phyloP scores from a whole-genome alignment of 495 filamentous ascomycete genomes.

The Lichina pygmaea region DNA sequence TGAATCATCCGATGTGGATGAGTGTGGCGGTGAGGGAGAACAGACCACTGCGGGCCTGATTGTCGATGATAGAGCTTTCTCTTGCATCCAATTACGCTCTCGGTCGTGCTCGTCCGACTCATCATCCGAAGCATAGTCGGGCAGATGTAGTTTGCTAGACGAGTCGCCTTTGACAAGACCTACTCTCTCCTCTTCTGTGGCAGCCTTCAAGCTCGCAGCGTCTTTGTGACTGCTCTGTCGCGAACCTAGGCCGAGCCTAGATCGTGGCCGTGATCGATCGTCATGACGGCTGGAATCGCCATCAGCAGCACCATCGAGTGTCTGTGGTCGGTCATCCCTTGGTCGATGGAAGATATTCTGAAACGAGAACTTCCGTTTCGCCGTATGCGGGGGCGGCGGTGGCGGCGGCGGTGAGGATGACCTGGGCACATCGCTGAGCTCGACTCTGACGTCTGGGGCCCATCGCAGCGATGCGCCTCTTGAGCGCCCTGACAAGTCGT shows the following conservation, averaged over 20 bases:
- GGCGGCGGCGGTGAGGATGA: slow-evolving; percentile 19
- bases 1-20: too few species aligned
- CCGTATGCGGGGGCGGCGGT: slow-evolving; percentile 17
- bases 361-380: slow-evolving; percentile 67
- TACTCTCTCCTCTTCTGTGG: slow-evolving; percentile 70
- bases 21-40: too few species aligned
- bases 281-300: slow-evolving; percentile 9
- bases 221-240: slow-evolving; percentile 16
- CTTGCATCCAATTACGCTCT: too few species aligned
- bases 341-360: slow-evolving; percentile 40
- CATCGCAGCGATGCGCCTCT: slow-evolving; percentile 7
- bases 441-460: slow-evolving; percentile 10
- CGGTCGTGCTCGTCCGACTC: background rate
- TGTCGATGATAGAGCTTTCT: too few species aligned
- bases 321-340: slow-evolving; percentile 4
- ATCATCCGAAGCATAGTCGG: background rate
- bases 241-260: slow-evolving; percentile 15
- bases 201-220: slow-evolving; percentile 5
- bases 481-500: background rate
- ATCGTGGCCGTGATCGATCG: slow-evolving; percentile 6
- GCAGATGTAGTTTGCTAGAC: background rate
- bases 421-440: background rate
- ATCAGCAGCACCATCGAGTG: slow-evolving; percentile 14
- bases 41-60: too few species aligned
- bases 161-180: slow-evolving; percentile 62